A percentile compares a stretch with the other conserved stretches of the same genome.
Evolutionary conservation across 1,284 basidiomycete species (phyloP).

Genomic region (Taiwanofungus camphoratus): DNA sequence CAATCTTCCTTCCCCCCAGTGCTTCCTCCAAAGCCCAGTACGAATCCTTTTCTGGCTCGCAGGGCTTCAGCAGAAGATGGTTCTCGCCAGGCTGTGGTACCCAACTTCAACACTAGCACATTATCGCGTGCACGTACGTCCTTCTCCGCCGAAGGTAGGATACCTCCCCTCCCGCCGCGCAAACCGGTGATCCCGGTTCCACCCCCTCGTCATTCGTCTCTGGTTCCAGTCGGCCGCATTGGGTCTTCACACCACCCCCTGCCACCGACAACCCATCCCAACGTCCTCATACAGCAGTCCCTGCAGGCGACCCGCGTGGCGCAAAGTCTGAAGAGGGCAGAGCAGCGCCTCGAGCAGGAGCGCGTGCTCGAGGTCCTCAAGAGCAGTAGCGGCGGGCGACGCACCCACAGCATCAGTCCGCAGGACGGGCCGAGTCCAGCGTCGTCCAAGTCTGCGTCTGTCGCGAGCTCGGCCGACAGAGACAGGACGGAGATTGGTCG

Average conservation of each 20-base stretch:
- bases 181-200: constrained; percentile 21
- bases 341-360: constrained; percentile 61
- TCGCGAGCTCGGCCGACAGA: constrained; percentile 12
- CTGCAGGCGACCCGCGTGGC: constrained; percentile 65
- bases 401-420: constrained; percentile 25
- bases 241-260: constrained; percentile 13
- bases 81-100: constrained; percentile 13
- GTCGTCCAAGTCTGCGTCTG: constrained; percentile 13
- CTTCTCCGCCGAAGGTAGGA: constrained; percentile 11
- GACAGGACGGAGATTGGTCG: constrained; percentile 8
- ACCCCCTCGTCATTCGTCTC: constrained; percentile 27
- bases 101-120: constrained; percentile 5
- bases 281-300: constrained; percentile 56
- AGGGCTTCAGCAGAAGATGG: constrained; percentile 17
- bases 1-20: constrained; percentile 10
- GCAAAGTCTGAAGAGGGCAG: constrained; percentile 59
- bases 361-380: constrained; percentile 66
- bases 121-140: constrained; percentile 7
- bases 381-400: constrained; percentile 20
- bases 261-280: constrained; percentile 15
- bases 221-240: constrained; percentile 10
- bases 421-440: constrained; percentile 18
- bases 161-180: constrained; percentile 29
- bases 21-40: constrained; percentile 24
- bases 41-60: constrained; percentile 33